Conservation (phyloP, 305 asterid species). For the Petunia hybrid region DNA sequence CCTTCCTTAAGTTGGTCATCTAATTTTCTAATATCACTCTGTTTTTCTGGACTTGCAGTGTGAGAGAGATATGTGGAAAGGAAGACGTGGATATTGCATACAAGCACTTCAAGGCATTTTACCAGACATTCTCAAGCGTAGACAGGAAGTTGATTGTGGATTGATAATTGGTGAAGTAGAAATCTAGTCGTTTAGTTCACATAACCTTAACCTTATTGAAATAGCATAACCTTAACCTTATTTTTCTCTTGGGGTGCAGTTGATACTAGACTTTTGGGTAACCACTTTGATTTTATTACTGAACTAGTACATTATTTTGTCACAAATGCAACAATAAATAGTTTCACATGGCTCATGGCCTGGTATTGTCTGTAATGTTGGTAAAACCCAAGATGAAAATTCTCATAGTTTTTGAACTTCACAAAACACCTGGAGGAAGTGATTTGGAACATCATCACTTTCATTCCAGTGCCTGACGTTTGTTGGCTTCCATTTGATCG, state of each 20-base stretch:
- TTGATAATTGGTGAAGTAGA: constrained; percentile 39
- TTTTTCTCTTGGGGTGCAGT: not conserved
- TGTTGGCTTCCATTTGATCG: constrained; percentile 40
- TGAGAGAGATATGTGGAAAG: constrained; percentile 88
- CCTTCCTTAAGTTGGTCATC: constrained; percentile 16
- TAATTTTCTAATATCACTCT: not conserved
- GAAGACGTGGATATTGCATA: constrained; percentile 87
- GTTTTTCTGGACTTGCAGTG: constrained; percentile 56
- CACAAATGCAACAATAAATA: constrained; percentile 4
- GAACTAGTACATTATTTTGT: not conserved
- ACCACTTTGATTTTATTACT: constrained; percentile 18
- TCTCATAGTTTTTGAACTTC: constrained; percentile 9
- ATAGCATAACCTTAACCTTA: not conserved
- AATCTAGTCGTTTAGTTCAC: constrained; percentile 30
- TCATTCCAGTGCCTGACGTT: constrained; percentile 41
- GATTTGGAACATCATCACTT: constrained; percentile 9
- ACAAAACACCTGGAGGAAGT: not conserved
- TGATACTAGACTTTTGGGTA: constrained; percentile 10
- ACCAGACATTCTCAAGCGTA: constrained; percentile 74
- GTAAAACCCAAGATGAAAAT: constrained; percentile 23
- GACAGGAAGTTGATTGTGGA: constrained; percentile 80
- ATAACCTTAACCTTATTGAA: not conserved
- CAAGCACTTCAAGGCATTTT: constrained; percentile 92
- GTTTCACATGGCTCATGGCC: constrained; percentile 19
- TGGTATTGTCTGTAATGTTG: constrained; percentile 15